Evolutionary conservation across 257 asterid genomes (phyloP).

Genomic region (Prunella vulgaris): DNA sequence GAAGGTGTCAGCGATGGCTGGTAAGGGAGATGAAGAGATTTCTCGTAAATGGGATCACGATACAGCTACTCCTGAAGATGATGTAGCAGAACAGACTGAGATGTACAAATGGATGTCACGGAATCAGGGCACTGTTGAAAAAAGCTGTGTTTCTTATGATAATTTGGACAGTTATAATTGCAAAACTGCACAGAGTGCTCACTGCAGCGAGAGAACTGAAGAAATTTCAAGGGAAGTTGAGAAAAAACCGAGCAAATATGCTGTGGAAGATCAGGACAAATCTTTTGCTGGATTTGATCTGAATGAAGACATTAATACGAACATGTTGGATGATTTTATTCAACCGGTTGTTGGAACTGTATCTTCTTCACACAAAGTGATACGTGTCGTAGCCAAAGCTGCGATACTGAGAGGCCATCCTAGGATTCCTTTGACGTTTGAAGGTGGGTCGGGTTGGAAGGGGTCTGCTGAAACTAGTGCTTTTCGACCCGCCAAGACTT

Average conservation of each 20-base stretch:
- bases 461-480: conserved; percentile 52
- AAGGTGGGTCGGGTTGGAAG: conserved; percentile 48
- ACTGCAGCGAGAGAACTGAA: conserved; percentile 11
- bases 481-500: conserved; percentile 34
- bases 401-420: conserved; percentile 40
- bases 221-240: conserved; percentile 18
- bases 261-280: conserved; percentile 8
- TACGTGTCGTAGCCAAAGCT: conserved; percentile 47
- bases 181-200: conserved; percentile 12
- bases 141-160: conserved; percentile 19
- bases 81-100: background rate
- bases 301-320: conserved; percentile 39
- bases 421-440: conserved; percentile 35
- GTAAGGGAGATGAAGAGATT: conserved; percentile 20
- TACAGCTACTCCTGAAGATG: conserved; percentile 3
- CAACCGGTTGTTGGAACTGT: conserved; percentile 20
- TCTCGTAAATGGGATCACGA: conserved; percentile 9
- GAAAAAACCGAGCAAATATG: conserved; percentile 9
- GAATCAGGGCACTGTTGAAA: background rate
- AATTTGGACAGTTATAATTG: conserved; percentile 13
- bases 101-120: conserved; percentile 3
- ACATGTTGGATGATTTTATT: conserved; percentile 23
- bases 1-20: conserved; percentile 19
- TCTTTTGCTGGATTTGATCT: conserved; percentile 43
- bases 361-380: conserved; percentile 29